Base-by-base conservation (phyloP, 139 green algal species). In the Coelastrella sp. region DNA sequence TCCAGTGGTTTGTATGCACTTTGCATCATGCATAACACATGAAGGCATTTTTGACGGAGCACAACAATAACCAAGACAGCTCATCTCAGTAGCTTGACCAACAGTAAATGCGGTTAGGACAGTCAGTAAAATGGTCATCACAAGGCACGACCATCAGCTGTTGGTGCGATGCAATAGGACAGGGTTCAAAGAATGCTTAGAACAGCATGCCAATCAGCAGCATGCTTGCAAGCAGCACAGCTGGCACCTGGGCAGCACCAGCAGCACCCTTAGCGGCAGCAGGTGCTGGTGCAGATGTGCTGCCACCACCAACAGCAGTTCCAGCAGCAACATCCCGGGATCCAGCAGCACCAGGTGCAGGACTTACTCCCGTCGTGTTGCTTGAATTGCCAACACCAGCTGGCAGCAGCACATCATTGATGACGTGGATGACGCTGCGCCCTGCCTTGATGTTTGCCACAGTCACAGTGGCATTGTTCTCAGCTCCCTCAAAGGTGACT, bases 391-490 rank as follows among this genome's bases (percentile, higher is more conserved):
- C 74, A 24, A 81, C 25, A 24, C 74, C 74, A n/a, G 80, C 60
- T 78, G 82, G 82, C 25, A 87, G 82, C 82, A 87, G 82, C 6
- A 87, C 61, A 17, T 87, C 82, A 61, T 87, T 15, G 17, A 87
- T 61, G 6, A 87, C 82, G 24, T 87, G 82, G 63, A 87, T 87
- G 12, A 87, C 82, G 22, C 82, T 87, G 7, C 57, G 7, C 1
- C 82, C 82, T 35, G 63, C 63, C 25, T 7, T n/a, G 19, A 87
- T 87, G 63, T 87, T 63, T 4, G 82, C 24, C 3, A 24, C 82
- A 8, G 66, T 87, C 8, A 87, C 82, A 20, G 82, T 87, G 7
- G 82, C 82, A 12, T 20, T 87, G 12, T n/a, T 35, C 6, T 22
- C 17, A 17, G 82, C 60, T 19, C 82, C 63, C 4, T 59, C 66